These are phyloP conservation scores for Plasmodium adleri DNA, from an alignment of 169 alveolate species.

Conservation along the genomic window DNA sequence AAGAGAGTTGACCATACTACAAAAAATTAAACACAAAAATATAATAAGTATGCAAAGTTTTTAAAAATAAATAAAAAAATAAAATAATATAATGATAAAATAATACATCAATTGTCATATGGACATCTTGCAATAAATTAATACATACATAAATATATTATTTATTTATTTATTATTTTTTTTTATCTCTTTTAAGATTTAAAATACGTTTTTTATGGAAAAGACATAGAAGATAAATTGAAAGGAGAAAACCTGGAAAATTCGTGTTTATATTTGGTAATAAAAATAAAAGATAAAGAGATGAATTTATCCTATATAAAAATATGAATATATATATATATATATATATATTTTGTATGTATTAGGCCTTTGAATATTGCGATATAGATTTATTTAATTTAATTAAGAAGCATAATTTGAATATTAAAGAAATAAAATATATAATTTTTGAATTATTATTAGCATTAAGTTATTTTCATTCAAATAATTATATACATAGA, in stretches of 20 bases:
- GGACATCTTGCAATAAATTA: no score
- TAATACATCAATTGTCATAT: no score
- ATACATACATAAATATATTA: no score
- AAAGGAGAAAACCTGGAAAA: slow-evolving; percentile 49
- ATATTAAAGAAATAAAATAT: slow-evolving; percentile 79
- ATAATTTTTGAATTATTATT: slow-evolving; percentile 79
- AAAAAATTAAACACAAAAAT: slow-evolving; percentile 74
- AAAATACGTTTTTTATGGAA: slow-evolving; percentile 64
- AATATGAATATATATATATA: not conserved
- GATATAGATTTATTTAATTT: slow-evolving; percentile 51
- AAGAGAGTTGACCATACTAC: slow-evolving; percentile 67
- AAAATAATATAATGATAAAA: no score
- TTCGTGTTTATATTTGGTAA: slow-evolving; percentile 66
- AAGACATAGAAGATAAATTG: slow-evolving; percentile 62
- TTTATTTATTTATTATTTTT: not conserved
- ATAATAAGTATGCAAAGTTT: slow-evolving; percentile 16
- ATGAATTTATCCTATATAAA: not conserved
- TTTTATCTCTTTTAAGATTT: slow-evolving; percentile 11
- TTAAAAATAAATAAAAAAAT: no score
- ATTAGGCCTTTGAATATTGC: slow-evolving; percentile 67
- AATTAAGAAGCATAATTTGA: slow-evolving; percentile 30
- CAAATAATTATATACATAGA: slow-evolving; percentile 81
- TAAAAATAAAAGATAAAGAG: not conserved
- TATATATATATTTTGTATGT: not conserved
- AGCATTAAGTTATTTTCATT: slow-evolving; percentile 79